A percentile compares a stretch with the other conserved stretches of the same genome.
Conservation (phyloP, 2,329 filamentous ascomycete species). For the Rhynchosporium secalis region DNA sequence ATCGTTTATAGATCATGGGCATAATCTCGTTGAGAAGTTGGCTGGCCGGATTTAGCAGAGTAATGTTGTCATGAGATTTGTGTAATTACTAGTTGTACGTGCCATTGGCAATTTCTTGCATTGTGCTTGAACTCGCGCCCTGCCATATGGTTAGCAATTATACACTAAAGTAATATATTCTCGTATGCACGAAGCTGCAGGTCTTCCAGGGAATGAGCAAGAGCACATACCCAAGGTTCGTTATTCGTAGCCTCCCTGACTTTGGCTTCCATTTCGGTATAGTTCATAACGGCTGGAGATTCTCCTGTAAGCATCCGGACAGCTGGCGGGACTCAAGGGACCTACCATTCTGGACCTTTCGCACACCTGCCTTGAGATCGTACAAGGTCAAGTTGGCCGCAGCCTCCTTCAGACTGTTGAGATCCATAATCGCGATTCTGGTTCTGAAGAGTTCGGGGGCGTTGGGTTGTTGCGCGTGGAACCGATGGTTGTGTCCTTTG, state of each 20-base stretch:
- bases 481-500: conserved; percentile 19
- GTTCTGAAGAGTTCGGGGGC: background rate
- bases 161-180: background rate
- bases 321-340: conserved; percentile 31
- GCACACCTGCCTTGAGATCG: conserved; percentile 73
- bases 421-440: conserved; percentile 55
- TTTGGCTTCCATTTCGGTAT: conserved; percentile 73
- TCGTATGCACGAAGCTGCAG: too few species aligned
- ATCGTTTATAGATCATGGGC: conserved; percentile 99
- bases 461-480: conserved; percentile 16
- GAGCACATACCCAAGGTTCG: conserved; percentile 93
- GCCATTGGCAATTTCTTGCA: conserved; percentile 98
- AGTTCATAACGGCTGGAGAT: conserved; percentile 70
- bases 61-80: conserved; percentile 10
- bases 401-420: conserved; percentile 66
- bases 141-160: conserved; percentile 22
- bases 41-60: conserved; percentile 49
- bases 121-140: conserved; percentile 44
- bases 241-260: conserved; percentile 99
- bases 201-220: background rate
- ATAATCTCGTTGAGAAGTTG: conserved; percentile 98
- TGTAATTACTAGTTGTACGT: conserved; percentile 92
- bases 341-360: conserved; percentile 77
- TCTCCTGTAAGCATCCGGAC: conserved; percentile 33
- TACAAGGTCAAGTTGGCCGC: conserved; percentile 73